phyloP scores from a whole-genome alignment of 352 stramenopile species.

The Pythium dissotocum region DNA sequence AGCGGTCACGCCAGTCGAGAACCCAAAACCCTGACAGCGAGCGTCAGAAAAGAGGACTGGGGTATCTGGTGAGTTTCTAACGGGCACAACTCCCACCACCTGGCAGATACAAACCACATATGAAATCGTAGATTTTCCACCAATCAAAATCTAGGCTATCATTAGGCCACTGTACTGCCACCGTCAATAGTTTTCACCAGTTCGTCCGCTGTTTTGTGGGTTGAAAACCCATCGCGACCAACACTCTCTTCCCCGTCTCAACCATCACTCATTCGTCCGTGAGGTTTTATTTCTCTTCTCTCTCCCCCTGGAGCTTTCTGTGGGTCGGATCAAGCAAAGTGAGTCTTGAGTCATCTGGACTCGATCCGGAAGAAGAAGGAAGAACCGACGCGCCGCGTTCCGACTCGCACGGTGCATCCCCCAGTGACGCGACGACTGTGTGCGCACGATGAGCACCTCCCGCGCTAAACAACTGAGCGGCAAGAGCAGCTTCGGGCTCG shows the following conservation, averaged over 20 bases:
- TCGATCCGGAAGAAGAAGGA: background rate
- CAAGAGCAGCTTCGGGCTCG: conserved; percentile 16
- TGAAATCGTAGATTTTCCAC: background rate
- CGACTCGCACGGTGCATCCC: background rate
- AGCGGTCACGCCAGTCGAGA: background rate
- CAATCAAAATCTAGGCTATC: background rate
- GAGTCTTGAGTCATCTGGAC: background rate
- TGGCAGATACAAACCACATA: background rate
- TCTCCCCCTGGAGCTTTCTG: background rate
- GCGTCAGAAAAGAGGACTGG: background rate
- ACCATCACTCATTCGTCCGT: background rate
- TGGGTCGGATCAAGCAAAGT: background rate
- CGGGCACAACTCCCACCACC: background rate
- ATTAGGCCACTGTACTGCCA: background rate
- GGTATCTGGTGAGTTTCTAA: background rate
- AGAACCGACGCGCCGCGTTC: background rate
- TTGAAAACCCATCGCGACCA: background rate
- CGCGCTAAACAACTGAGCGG: background rate
- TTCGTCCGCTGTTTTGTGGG: background rate
- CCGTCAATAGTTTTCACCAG: background rate
- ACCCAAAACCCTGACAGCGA: background rate
- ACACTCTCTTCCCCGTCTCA: background rate
- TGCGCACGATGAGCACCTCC: conserved; percentile 6
- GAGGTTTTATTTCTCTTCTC: background rate
- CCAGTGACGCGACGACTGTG: conserved; percentile 8